Evolutionary conservation across 2,329 filamentous ascomycete genomes (phyloP).

Genomic region (Xylaria sp.): DNA sequence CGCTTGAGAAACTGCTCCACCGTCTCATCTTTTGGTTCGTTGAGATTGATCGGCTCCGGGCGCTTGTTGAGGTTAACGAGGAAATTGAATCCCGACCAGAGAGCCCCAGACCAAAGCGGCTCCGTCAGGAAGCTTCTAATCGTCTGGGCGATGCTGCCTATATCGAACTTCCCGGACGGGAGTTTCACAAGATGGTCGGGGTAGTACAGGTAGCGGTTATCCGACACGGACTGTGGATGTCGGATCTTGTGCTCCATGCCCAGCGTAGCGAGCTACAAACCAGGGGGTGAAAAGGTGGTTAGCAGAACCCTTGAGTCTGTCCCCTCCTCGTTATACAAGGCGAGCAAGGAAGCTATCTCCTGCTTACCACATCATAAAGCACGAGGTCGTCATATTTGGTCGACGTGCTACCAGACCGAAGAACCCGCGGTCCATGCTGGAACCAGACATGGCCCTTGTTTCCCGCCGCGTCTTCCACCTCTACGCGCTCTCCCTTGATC

Average conservation of each 20-base stretch:
- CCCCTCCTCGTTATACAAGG: background rate
- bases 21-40: slow-evolving; percentile 55
- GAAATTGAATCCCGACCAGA: slow-evolving; percentile 10
- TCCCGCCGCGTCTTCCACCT: slow-evolving; percentile 55
- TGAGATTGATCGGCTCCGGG: slow-evolving; percentile 24
- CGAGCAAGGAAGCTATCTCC: background rate
- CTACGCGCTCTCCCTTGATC: slow-evolving; percentile 63
- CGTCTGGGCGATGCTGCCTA: slow-evolving; percentile 11
- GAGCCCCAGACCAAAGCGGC: slow-evolving; percentile 25
- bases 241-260: slow-evolving; percentile 50
- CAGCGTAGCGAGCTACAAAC: slow-evolving; percentile 50
- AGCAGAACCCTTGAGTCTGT: background rate
- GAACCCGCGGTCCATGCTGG: slow-evolving; percentile 76
- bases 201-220: slow-evolving; percentile 77
- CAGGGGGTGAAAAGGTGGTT: background rate
- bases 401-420: slow-evolving; percentile 48
- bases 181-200: slow-evolving; percentile 68
- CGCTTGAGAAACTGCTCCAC: slow-evolving; percentile 61
- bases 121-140: slow-evolving; percentile 22
- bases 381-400: slow-evolving; percentile 55
- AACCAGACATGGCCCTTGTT: slow-evolving; percentile 59
- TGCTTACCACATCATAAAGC: slow-evolving; percentile 63
- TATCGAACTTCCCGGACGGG: slow-evolving; percentile 12
- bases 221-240: slow-evolving; percentile 44
- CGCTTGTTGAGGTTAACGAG: slow-evolving; percentile 2